Evolutionary conservation across 129 eudicot species (phyloP), one percentile per base, ranked within the genome.

Genomic region (Centrapalus pauciflorus): DNA sequence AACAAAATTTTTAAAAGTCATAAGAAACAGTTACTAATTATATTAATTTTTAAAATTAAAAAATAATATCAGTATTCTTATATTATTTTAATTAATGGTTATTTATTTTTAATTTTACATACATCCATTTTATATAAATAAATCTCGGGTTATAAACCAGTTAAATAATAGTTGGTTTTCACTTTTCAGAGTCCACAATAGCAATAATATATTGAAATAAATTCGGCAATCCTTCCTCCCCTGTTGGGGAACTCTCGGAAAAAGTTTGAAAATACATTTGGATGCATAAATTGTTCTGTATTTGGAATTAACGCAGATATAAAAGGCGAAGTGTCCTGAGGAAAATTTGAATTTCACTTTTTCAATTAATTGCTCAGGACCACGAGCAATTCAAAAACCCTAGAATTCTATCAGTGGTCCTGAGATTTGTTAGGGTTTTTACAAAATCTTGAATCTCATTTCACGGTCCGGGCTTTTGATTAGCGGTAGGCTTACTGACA

Each of bases 341-440:
- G 6, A 2, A 30, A 51, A 37, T 45, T 45, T 32, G 45, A 74
- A 66, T 30, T 52, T 14, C 9, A 9, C 34, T 48, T 45, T 71
- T 28, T 28, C 9, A 32, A 33, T 24, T 26, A 41, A 57, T 63
- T 4, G 16, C 6, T 51, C 64, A 40, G 63, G 46, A 37, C 43
- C 43, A 26, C 20, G 43, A 58, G 55, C 54, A 41, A 32, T 51
- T 12, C 62, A 55, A 54, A 63, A 66, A 16, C 79, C 73, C 59
- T 65, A 37, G 14, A 29, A n/a, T 37, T 16, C 45, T 37, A 20
- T 30, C 16, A 5, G 51, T 23, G 48, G 62, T 71, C 37, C 73
- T 67, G 69, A 52, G 38, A 52, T 61, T 75, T n/a, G n/a, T n/a
- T 75, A 66, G 69, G 79, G 69, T 46, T 74, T 74, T 46, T 5